Base-by-base conservation (phyloP, 2,329 filamentous ascomycete species). In the Mycosphaerelloides madeirae region DNA sequence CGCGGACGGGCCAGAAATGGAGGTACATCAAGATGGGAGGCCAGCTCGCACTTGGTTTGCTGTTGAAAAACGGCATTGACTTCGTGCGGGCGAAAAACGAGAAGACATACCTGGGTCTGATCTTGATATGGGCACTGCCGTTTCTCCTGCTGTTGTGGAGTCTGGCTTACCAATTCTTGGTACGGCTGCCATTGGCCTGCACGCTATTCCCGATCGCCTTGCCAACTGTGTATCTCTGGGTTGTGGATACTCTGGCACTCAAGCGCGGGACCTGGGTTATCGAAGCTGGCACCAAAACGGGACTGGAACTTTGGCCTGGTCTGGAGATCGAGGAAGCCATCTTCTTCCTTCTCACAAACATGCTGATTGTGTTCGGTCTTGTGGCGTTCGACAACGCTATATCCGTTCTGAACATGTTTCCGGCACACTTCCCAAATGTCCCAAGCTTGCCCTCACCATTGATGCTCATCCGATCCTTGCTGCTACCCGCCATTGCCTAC, bases 251-350 rank as follows among this genome's bases (percentile, higher is more conserved):
- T 3, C 58, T 85, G 20, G 82, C 83, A 1, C 60, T 88, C 39
- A 74, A 74, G 31, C 69, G 81, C 29, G 84, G 85, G 6, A 87
- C 83, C 0, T 88, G 84, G 85, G 75, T 79, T 1, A 87, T 88
- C 38, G 78, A 78, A 48, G 68, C 71, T 3, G 80, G 77, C 0
- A 88, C 84, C 0, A 87, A 87, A 57, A 72, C 84, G 9, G 79
- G 76, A 0, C 58, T 78, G 31, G 72, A 80, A 37, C 52, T 87
- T 0, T 87, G 81, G 75, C 74, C 77, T 2, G 75, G 75, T 6
- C 64, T 88, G 22, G 85, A 88, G 39, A 71, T 87, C 15, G 85
- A 89, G 55, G 85, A 89, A 61, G 84, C 83, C 0, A 54, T 84
- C 6, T 88, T 88, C 69, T 89, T 89, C 63, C 68, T 87, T 3